Conservation (phyloP, 257 asterid species). For the Forsythia suspensa region DNA sequence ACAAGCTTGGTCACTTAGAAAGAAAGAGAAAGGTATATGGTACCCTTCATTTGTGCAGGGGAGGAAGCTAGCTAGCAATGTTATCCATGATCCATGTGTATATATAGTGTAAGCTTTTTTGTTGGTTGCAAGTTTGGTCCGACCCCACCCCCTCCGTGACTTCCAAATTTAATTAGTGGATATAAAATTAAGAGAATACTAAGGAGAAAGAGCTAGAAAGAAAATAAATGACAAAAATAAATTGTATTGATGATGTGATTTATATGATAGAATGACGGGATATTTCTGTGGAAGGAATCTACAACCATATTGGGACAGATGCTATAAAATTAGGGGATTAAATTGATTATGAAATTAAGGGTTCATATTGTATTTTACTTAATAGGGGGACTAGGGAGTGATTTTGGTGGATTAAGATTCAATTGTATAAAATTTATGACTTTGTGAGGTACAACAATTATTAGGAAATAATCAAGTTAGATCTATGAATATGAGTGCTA, state of each 20-base stretch:
- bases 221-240: neutral
- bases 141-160: neutral
- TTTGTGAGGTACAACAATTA: too few relatives aligned
- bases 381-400: neutral
- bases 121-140: neutral
- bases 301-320: neutral
- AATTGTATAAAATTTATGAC: too few relatives aligned
- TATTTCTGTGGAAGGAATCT: too few relatives aligned
- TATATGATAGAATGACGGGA: neutral
- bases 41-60: neutral
- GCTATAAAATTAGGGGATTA: neutral
- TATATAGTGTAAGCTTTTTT: neutral
- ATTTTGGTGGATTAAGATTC: neutral
- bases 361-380: neutral
- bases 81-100: neutral
- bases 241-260: neutral
- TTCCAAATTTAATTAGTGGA: neutral
- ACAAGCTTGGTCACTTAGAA: neutral
- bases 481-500: too few relatives aligned
- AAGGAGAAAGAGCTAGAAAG: neutral
- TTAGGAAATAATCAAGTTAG: too few relatives aligned
- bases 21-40: neutral
- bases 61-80: neutral
- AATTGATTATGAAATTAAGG: too few relatives aligned
- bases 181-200: neutral